Evolutionary conservation across 1,284 basidiomycete species (phyloP).

Genomic region (Cryptococcus depauperatus): DNA sequence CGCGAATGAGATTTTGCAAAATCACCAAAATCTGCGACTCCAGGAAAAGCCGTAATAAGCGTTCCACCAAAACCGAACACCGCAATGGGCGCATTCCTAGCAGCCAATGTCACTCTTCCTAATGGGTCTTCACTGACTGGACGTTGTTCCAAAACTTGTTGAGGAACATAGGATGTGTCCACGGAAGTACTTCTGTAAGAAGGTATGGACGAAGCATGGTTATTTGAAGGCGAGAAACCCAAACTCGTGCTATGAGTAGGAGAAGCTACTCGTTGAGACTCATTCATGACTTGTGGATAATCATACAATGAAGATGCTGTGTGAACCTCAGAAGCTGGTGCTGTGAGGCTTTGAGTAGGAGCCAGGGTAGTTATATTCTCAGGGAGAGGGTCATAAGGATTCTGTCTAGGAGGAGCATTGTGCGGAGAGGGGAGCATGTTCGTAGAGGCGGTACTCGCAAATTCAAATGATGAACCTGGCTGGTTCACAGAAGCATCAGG

Average conservation of each 20-base stretch:
- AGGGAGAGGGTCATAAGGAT: too few species aligned
- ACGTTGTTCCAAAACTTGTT: slow-evolving; percentile 46
- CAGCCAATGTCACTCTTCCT: slow-evolving; percentile 57
- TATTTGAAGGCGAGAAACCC: slow-evolving; percentile 21
- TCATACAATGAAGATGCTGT: slow-evolving; percentile 2
- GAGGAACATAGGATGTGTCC: slow-evolving; percentile 49
- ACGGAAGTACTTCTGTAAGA: slow-evolving; percentile 57
- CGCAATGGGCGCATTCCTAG: slow-evolving; percentile 60
- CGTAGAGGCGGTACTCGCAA: too few species aligned
- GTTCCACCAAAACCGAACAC: slow-evolving; percentile 86
- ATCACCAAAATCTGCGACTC: slow-evolving; percentile 58
- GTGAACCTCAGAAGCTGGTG: slow-evolving; percentile 7
- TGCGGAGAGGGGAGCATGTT: too few species aligned
- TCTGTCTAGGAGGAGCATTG: too few species aligned
- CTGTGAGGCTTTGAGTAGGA: too few species aligned
- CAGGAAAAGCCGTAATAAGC: slow-evolving; percentile 77
- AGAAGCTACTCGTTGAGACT: slow-evolving; percentile 15
- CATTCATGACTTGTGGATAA: neutral
- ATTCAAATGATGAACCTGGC: too few species aligned
- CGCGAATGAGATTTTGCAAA: slow-evolving; percentile 69
- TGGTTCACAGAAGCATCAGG: too few species aligned
- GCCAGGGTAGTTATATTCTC: too few species aligned
- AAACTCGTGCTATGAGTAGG: slow-evolving; percentile 21
- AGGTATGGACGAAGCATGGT: slow-evolving; percentile 49
- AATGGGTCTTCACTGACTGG: slow-evolving; percentile 62